Conservation (phyloP, 768 basidiomycete genomes). For the Holtermannia corniformis region DNA sequence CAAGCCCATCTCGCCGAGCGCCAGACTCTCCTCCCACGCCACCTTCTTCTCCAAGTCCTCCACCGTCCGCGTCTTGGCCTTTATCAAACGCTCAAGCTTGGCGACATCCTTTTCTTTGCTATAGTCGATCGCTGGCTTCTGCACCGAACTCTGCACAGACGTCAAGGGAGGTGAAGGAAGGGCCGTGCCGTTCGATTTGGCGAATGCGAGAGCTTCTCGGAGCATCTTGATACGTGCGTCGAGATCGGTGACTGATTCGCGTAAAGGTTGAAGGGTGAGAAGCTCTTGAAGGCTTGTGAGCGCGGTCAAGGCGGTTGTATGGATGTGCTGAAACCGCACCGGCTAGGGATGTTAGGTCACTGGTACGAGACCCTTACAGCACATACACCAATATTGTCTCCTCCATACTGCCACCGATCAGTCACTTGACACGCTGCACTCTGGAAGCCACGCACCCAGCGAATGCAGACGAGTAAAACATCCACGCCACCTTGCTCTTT, state of each 20-base stretch:
- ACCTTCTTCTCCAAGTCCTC: slow-evolving; percentile 17
- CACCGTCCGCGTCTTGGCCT: slow-evolving; percentile 23
- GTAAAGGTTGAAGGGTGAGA: slow-evolving; percentile 16
- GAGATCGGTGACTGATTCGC: slow-evolving; percentile 13
- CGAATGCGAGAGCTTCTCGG: slow-evolving; percentile 7
- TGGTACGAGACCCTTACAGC: neutral
- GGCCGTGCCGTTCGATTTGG: neutral
- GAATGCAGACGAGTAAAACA: slow-evolving; percentile 26
- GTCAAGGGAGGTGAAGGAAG: neutral
- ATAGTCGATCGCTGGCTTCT: neutral
- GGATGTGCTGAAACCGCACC: slow-evolving; percentile 33
- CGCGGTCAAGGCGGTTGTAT: slow-evolving; percentile 23
- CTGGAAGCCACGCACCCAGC: slow-evolving; percentile 24
- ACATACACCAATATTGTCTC: slow-evolving; percentile 35
- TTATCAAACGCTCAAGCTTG: slow-evolving; percentile 24
- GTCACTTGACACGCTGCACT: neutral
- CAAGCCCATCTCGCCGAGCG: neutral
- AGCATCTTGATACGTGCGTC: slow-evolving; percentile 24
- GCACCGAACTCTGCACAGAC: neutral
- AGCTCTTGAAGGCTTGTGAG: slow-evolving; percentile 12
- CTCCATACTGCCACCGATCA: slow-evolving; percentile 23
- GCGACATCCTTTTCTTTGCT: slow-evolving; percentile 9
- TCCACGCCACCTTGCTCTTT: slow-evolving; percentile 26
- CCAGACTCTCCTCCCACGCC: slow-evolving; percentile 8
- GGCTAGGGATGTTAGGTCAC: slow-evolving; percentile 19